A percentile compares a stretch with the other conserved stretches of the same genome.
Evolutionary conservation across 2,329 filamentous ascomycete species (phyloP).

Genomic region (Cadophora luteo-olivacea): DNA sequence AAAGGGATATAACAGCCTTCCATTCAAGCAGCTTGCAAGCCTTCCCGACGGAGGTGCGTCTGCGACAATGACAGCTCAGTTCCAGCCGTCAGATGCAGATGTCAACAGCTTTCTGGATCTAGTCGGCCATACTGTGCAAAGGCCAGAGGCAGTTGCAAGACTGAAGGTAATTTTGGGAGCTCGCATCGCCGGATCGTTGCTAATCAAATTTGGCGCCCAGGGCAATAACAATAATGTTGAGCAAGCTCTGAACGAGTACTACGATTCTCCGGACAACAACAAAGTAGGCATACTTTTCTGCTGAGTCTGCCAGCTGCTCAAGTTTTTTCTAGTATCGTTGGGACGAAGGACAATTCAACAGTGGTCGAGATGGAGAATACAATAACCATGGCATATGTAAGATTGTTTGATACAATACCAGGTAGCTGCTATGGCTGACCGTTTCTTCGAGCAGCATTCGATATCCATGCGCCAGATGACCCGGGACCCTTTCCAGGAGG

Average conservation of each 20-base stretch:
- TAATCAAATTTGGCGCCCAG: constrained; percentile 40
- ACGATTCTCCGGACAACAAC: constrained; percentile 52
- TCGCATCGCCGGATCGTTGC: constrained; percentile 14
- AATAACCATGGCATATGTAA: constrained; percentile 54
- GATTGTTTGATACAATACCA: constrained; percentile 31
- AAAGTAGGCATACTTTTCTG: constrained; percentile 45
- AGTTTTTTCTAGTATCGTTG: constrained; percentile 53
- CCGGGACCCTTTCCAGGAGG: constrained; percentile 49
- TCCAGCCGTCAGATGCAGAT: constrained; percentile 37
- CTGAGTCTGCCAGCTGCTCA: constrained; percentile 21
- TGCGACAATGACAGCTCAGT: constrained; percentile 34
- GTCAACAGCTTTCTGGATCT: constrained; percentile 33
- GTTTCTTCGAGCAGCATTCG: constrained; percentile 53
- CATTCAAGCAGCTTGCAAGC: constrained; percentile 9
- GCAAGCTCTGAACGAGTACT: constrained; percentile 58
- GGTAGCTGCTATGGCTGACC: constrained; percentile 8
- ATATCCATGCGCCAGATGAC: constrained; percentile 60
- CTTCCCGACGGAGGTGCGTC: constrained; percentile 21
- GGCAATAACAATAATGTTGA: constrained; percentile 55
- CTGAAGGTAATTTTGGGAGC: constrained; percentile 35
- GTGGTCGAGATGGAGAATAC: constrained; percentile 58
- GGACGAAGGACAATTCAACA: constrained; percentile 61
- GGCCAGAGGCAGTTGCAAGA: constrained; percentile 37
- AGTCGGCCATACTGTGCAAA: constrained; percentile 27
- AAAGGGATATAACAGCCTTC: constrained; percentile 10